Conservation (phyloP, 768 basidiomycete species). For the Pisolithus marmoratus region DNA sequence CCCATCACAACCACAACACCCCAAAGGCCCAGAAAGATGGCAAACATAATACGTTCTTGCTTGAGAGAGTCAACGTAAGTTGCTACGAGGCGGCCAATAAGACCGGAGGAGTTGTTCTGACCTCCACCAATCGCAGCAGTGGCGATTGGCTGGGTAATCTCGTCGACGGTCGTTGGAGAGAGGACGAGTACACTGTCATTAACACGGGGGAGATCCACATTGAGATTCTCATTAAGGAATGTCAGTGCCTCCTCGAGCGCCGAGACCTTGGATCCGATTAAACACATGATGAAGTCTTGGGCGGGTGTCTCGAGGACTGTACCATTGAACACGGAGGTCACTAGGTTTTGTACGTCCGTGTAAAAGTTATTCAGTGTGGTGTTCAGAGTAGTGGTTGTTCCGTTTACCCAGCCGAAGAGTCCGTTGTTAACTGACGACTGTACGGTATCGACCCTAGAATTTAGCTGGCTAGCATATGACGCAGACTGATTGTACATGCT, state of each 20-base stretch:
- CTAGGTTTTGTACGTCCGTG: constrained; percentile 71
- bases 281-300: constrained; percentile 82
- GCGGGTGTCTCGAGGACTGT: constrained; percentile 78
- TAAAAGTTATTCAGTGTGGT: constrained; percentile 84
- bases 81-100: constrained; percentile 69
- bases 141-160: constrained; percentile 74
- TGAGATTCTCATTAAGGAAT: constrained; percentile 85
- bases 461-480: constrained; percentile 73
- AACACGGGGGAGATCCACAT: constrained; percentile 73
- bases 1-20: constrained; percentile 78
- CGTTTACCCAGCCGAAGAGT: constrained; percentile 93
- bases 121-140: constrained; percentile 71
- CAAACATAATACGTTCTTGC: constrained; percentile 82
- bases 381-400: constrained; percentile 84
- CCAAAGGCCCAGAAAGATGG: constrained; percentile 82
- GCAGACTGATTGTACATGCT: constrained; percentile 81
- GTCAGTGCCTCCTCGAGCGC: constrained; percentile 85
- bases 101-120: constrained; percentile 45
- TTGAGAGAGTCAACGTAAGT: constrained; percentile 67
- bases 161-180: constrained; percentile 64
- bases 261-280: constrained; percentile 87
- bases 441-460: constrained; percentile 59
- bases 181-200: constrained; percentile 73
- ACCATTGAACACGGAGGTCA: constrained; percentile 75
- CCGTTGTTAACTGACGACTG: constrained; percentile 80